Base-by-base conservation (phyloP, 148 eudicot species). In the Amaranthus hypochondriacus region DNA sequence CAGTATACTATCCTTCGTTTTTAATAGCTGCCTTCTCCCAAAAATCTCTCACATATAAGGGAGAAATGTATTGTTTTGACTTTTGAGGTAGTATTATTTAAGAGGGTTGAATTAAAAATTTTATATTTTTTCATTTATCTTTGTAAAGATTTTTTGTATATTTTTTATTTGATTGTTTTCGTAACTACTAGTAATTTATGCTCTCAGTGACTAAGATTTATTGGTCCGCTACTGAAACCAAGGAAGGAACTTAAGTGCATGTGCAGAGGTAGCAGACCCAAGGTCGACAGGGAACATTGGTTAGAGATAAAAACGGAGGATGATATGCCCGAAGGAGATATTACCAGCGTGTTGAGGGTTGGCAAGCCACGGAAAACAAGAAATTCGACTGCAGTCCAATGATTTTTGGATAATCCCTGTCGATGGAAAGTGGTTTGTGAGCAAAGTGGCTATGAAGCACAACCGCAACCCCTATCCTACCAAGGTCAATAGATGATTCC, bases 321-420 rank as follows among this genome's bases (percentile, higher is more conserved):
- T 68, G 57, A 51, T 53, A 42, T 49, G 71, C 46, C 57, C 52
- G 15, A 10, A 63, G 67, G 7, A 12, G 67, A 63, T 4, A 43
- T 8, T 11, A 63, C 43, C 9, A 68, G 14, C 21, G 9, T 0
- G 18, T 15, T 66, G 9, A n/a, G 39, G 53, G 18, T 66, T 48
- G 69, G 54, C 69, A 51, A 53, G 55, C 71, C 57, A 4, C n/a
- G 71, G 5, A 70, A 43, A 61, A 39, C 73, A 56, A 70, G 73
- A 70, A 55, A 70, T 54, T 18, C 12, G 73, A 56, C 6, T 70
- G 61, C 11, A n/a, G 48, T 54, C 61, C 62, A 55, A 70, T 39
- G 62, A 14, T 70, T 44, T 70, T 54, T 70, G 73, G 61, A 53
- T 53, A 54, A 47, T 12, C 48, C 14, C 49, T 4, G 9, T 49